Conservation (phyloP, 352 stramenopile species). For the Phytophthora sp. region DNA sequence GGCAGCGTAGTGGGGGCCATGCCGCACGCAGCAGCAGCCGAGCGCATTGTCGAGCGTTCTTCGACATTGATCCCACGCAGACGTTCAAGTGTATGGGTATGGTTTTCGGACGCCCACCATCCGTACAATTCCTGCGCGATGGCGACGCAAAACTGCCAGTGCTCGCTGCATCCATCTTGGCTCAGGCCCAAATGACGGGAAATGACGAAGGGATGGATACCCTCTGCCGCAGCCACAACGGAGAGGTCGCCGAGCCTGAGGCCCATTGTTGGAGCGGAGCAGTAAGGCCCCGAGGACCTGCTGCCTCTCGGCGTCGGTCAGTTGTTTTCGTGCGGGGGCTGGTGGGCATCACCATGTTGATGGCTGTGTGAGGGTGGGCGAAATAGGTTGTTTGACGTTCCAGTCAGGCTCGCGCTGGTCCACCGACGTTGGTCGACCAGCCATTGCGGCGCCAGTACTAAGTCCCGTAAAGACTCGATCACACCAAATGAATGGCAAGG, state of each 20-base stretch:
- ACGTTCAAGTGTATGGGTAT: background rate
- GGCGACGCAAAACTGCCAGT: background rate
- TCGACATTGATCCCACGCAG: background rate
- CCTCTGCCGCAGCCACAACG: background rate
- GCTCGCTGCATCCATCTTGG: background rate
- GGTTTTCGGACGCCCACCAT: background rate
- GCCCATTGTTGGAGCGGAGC: background rate
- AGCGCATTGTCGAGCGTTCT: constrained; percentile 2
- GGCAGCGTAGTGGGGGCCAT: background rate
- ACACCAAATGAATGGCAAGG: background rate
- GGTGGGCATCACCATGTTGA: background rate
- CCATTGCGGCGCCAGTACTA: background rate
- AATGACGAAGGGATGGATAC: background rate
- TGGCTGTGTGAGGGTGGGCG: background rate
- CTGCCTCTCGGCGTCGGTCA: background rate
- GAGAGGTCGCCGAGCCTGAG: background rate
- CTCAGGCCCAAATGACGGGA: background rate
- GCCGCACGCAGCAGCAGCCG: background rate
- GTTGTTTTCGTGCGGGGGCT: background rate
- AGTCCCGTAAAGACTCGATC: background rate
- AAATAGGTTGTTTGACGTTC: background rate
- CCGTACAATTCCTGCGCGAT: background rate
- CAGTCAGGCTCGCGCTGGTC: background rate
- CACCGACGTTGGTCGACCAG: background rate
- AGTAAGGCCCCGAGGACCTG: background rate